A percentile compares a stretch with the other conserved stretches of the same genome.
Conservation (phyloP, 176 grass and related monocot species). For the Eleusine coracana region DNA sequence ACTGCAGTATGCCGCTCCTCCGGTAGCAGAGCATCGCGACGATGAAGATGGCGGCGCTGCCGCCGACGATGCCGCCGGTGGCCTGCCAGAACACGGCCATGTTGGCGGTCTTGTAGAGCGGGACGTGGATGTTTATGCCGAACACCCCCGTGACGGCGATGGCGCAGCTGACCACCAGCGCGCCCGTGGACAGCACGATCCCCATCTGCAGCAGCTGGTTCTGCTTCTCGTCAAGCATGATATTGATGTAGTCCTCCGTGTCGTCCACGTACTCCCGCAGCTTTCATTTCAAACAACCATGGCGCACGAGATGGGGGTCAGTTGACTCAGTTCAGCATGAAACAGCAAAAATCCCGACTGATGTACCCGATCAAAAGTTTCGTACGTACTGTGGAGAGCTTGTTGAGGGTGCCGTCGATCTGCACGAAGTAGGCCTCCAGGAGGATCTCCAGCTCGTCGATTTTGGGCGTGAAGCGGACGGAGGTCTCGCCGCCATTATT, state of each 20-base stretch:
- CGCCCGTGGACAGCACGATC: slow-evolving; percentile 64
- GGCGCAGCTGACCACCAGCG: slow-evolving; percentile 51
- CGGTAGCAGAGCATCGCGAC: slow-evolving; percentile 51
- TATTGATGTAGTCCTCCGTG: slow-evolving; percentile 85
- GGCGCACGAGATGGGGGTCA: too few species aligned
- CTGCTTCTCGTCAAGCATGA: slow-evolving; percentile 85
- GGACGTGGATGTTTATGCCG: slow-evolving; percentile 64
- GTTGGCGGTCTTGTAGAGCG: slow-evolving; percentile 36
- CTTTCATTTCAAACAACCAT: not conserved
- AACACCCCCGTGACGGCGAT: slow-evolving; percentile 45
- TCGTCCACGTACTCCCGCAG: slow-evolving; percentile 80
- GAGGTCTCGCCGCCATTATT: not conserved
- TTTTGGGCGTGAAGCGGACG: slow-evolving; percentile 45
- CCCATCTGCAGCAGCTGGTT: slow-evolving; percentile 89
- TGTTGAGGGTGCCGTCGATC: slow-evolving; percentile 67
- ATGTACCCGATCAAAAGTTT: not conserved
- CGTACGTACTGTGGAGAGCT: slow-evolving; percentile 49
- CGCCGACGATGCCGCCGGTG: slow-evolving; percentile 40
- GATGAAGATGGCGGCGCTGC: slow-evolving; percentile 49
- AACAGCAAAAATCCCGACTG: not conserved
- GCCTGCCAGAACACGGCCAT: slow-evolving; percentile 42
- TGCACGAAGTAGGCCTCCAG: slow-evolving; percentile 82
- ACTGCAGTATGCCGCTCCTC: slow-evolving; percentile 55
- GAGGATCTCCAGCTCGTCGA: slow-evolving; percentile 74
- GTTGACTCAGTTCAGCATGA: not conserved